Base-by-base conservation (phyloP, 768 basidiomycete species). In the Cytidiella melzeri region DNA sequence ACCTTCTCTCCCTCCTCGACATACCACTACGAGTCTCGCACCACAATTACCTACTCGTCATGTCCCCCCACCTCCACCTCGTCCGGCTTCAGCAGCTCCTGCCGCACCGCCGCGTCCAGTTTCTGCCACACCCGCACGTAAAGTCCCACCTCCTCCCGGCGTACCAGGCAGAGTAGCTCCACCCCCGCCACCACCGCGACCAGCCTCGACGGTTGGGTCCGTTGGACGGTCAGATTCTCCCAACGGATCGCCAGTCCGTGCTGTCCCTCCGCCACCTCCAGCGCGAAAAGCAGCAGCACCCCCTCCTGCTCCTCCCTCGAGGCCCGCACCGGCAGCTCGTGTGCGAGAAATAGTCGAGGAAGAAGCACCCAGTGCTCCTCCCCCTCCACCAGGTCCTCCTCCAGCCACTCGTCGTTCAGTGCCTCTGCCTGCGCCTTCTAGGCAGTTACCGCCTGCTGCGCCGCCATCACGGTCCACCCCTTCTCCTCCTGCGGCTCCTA, bases 191-290 rank as follows among this genome's bases (percentile, higher is more conserved):
- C 59, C 60, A 5, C 54, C 59, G 4, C 52, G 62, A n/a, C 56
- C 58, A 13, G 56, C 52, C 21, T 60, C 56, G 39, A 46, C 52
- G 30, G 30, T 15, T 34, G 30, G 30, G 15, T 34, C 30, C 28
- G 49, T 43, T 28, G 55, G 54, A 13, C 50, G 50, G 19, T 58
- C 59, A 20, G 57, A 48, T n/a, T 62, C 67, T 2, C 50, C 53
- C 5, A 60, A 57, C 37, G 54, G 47, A 24, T 47, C 61, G 2
- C 62, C 62, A 0, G 30, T 54, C 52, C 46, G 70, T 1, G 62
- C 69, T 45, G 62, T 66, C 7, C 73, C 70, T 0, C 74, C 76
- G 0, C 69, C 67, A n/a, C 74, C 73, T 9, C 71, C 75, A 7
- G 61, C 63, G 26, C 63, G 67, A 7, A 62, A 51, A 51, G 47